Percentiles rank a stretch among this genome's conserved stretches.
Conservation (phyloP, 768 basidiomycete species). For the Amanita brunnescens region DNA sequence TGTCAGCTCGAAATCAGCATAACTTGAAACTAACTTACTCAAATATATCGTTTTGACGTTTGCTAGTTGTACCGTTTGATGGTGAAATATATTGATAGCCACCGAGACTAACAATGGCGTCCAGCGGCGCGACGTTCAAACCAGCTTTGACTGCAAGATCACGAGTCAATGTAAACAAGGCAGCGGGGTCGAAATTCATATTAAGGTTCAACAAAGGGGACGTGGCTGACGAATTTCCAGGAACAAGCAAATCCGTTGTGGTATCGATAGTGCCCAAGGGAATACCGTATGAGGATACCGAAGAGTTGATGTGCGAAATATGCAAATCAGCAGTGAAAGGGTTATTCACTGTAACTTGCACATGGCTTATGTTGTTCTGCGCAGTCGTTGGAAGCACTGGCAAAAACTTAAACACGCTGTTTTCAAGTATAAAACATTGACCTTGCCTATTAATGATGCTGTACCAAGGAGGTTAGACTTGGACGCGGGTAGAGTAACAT, state of each 20-base stretch:
- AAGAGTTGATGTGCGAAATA: constrained; percentile 51
- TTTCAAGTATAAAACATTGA: background rate
- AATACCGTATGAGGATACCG: constrained; percentile 55
- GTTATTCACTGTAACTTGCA: constrained; percentile 52
- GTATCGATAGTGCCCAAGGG: constrained; percentile 52
- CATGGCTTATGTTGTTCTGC: constrained; percentile 55
- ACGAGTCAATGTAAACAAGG: constrained; percentile 67
- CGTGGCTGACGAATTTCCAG: constrained; percentile 44
- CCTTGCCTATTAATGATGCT: constrained; percentile 44
- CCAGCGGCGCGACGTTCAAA: constrained; percentile 49
- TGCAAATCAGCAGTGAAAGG: constrained; percentile 55
- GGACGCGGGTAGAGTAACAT: constrained; percentile 50
- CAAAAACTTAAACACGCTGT: background rate
- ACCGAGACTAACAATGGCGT: constrained; percentile 58
- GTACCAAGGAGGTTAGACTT: constrained; percentile 45
- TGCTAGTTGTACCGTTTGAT: constrained; percentile 16
- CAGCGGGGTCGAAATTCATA: constrained; percentile 60
- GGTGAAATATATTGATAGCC: constrained; percentile 51
- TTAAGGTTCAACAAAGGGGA: constrained; percentile 52
- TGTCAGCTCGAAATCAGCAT: background rate
- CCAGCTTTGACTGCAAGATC: constrained; percentile 57
- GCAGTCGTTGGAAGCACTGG: constrained; percentile 61
- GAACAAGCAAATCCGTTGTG: constrained; percentile 37
- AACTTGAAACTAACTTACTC: constrained; percentile 27
- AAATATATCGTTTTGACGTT: constrained; percentile 41